Evolutionary conservation across 257 asterid species (phyloP), one percentile per base, ranked within the genome.

Genomic region (Solanum piurae): DNA sequence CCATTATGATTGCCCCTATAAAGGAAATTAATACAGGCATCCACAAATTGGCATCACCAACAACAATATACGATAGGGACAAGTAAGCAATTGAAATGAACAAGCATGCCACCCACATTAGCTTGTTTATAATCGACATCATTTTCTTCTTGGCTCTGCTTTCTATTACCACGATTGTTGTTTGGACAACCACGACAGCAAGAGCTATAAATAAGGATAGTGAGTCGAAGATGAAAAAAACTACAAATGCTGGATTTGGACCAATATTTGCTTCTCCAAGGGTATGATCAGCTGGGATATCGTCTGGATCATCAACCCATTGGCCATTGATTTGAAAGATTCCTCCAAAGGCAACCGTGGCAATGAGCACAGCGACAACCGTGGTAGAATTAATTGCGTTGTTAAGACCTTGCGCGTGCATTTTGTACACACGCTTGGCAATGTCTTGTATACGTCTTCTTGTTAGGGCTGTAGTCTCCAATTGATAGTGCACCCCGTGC

Each of bases 151-250:
- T 92, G 3, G 94, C 94, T 86, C 85, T 89, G 92, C 92, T 90
- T 86, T 92, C 94, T 40, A 91, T 92, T 14, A 89, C 92, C 52
- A 92, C 93, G 25, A 92, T 90, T 4, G 94, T 91, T 33, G 94
- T 92, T 58, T 91, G 94, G 44, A 92, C 92, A 33, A 92, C 94
- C 75, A 92, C 94, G 1, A 92, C 94, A n/a, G 94, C 94, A 8
- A 92, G 89, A 33, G 94, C 79, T 21, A 92, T 90, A 86, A 92
- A 92, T 2, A 92, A 89, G 12, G 94, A 92, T 7, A 92, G 6
- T 1, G 94, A 92, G 86, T 92, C 92, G 38, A 91, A 92, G 33
- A 92, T 52, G 20, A 92, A 89, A 91, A 92, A 92, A 64, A 92
- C 80, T 29, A 91, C 4, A 87, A 92, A 92, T 10, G 93, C 88